Percentiles rank a stretch among this genome's conserved stretches.
Conservation (phyloP, 2,329 filamentous ascomycete species). For the Fusarium temperatum region DNA sequence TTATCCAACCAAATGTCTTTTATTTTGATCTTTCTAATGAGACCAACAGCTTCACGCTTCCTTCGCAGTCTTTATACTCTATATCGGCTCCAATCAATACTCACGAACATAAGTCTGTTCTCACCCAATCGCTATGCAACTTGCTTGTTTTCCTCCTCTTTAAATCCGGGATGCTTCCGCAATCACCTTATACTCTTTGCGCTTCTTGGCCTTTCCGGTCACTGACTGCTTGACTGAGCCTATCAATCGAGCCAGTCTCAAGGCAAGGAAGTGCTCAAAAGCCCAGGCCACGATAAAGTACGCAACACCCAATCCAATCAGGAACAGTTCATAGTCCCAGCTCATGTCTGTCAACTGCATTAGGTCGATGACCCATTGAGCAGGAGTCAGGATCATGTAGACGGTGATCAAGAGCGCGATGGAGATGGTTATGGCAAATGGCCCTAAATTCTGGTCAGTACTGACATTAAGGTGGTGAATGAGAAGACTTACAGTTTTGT, state of each 20-base stretch:
- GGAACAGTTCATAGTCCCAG: constrained; percentile 74
- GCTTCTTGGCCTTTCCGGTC: constrained; percentile 72
- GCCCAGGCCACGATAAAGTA: constrained; percentile 76
- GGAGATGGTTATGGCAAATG: constrained; percentile 82
- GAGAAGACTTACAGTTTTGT: constrained; percentile 72
- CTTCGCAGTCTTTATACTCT: background rate
- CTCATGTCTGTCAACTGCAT: constrained; percentile 91
- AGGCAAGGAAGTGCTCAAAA: constrained; percentile 77
- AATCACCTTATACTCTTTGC: constrained; percentile 89
- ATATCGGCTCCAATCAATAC: background rate
- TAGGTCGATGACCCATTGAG: constrained; percentile 70
- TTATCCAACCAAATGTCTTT: background rate
- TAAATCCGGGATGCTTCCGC: constrained; percentile 60
- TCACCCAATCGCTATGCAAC: background rate
- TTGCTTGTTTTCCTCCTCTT: background rate
- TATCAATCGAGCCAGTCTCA: constrained; percentile 71
- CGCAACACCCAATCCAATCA: constrained; percentile 74
- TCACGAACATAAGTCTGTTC: background rate
- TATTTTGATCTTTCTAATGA: background rate
- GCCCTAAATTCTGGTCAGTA: constrained; percentile 61
- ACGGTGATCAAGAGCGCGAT: constrained; percentile 72
- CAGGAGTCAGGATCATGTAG: constrained; percentile 84
- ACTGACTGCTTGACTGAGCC: constrained; percentile 69
- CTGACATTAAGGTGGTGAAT: too few species aligned
- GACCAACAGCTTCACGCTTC: background rate